Evolutionary conservation across 2,329 filamentous ascomycete genomes (phyloP).

Genomic region (Paraconiothyrium brasiliense): DNA sequence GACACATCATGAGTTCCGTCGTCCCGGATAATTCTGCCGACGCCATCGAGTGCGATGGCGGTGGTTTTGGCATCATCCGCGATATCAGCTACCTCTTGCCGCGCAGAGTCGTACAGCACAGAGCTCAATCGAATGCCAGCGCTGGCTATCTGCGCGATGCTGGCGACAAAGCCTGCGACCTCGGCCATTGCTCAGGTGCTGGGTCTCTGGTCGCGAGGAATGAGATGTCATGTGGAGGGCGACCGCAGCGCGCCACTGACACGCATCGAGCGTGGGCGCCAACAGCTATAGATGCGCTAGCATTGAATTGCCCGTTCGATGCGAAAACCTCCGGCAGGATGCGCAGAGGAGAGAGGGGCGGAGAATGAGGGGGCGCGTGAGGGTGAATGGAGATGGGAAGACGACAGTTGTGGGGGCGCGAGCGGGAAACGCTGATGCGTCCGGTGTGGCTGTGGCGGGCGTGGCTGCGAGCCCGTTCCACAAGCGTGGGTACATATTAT

Average conservation of each 20-base stretch:
- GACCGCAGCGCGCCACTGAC: slow-evolving; percentile 7
- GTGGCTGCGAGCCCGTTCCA: slow-evolving; percentile 7
- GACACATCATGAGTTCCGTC: slow-evolving; percentile 27
- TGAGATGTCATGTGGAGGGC: slow-evolving; percentile 16
- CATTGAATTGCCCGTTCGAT: background rate
- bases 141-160: slow-evolving; percentile 37
- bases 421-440: background rate
- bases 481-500: slow-evolving; percentile 7
- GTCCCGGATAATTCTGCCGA: slow-evolving; percentile 32
- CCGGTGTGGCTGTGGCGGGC: background rate
- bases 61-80: slow-evolving; percentile 38
- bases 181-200: slow-evolving; percentile 33
- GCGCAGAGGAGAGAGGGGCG: slow-evolving; percentile 9
- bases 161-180: slow-evolving; percentile 33
- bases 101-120: slow-evolving; percentile 34
- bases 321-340: slow-evolving; percentile 7
- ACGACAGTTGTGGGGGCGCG: slow-evolving; percentile 9
- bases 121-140: slow-evolving; percentile 36
- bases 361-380: slow-evolving; percentile 15
- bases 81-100: slow-evolving; percentile 36
- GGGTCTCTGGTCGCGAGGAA: slow-evolving; percentile 1
- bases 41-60: slow-evolving; percentile 33
- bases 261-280: slow-evolving; percentile 3
- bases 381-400: slow-evolving; percentile 12
- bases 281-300: slow-evolving; percentile 2